Evolutionary conservation across 306 rosid genomes (phyloP), one percentile per base, ranked within the genome.

Genomic region (Vigna angularis): DNA sequence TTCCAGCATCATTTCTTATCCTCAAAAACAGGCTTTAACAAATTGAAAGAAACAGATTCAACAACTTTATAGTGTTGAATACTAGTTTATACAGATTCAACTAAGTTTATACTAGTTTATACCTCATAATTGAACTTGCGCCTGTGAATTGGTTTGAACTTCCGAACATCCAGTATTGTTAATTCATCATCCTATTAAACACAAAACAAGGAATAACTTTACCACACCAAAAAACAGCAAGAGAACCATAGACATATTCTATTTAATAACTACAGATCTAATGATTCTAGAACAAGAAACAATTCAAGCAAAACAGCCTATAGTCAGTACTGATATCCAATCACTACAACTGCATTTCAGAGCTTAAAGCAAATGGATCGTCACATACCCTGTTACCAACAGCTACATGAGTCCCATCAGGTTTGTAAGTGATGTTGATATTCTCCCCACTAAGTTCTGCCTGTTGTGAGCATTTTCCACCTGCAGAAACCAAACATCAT

Each of bases 81-180:
- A n/a, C n/a, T n/a, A n/a, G n/a, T n/a, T n/a, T n/a, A n/a, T n/a
- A n/a, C n/a, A n/a, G n/a, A n/a, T n/a, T n/a, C n/a, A n/a, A n/a
- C n/a, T n/a, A n/a, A n/a, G n/a, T n/a, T n/a, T n/a, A n/a, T n/a
- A n/a, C n/a, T n/a, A n/a, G n/a, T n/a, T 14, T 63, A 63, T 89
- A 95, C 98, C 98, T 92, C 98, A 36, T 95, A 95, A 81, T 77
- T 87, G 89, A 92, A 92, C 87, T 92, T 95, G 85, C 98, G 93
- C 82, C 85, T 90, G 61, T 95, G 98, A 73, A 95, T 84, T 71
- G 98, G 92, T 85, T 92, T 92, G 82, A 95, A 95, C 78, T 91
- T 95, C 82, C 98, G 89, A 72, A 92, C 98, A 88, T 95, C 98
- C 76, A 92, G 82, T 84, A 95, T 95, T 18, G 98, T 95, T 59